Conservation (phyloP, 306 rosid genomes). For the Crotalaria pallida region DNA sequence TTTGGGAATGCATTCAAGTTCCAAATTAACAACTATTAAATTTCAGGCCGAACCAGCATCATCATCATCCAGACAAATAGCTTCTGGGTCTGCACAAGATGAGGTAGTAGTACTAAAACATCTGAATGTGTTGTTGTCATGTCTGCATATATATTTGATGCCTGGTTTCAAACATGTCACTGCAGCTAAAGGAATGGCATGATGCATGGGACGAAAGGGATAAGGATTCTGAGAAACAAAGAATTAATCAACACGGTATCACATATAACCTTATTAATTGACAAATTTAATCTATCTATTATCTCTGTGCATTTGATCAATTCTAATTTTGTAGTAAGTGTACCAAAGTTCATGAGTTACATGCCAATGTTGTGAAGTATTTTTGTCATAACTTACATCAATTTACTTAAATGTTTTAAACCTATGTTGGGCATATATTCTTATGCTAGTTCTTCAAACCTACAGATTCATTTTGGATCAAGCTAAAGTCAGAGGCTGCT, state of each 20-base stretch:
- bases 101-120: slow-evolving; percentile 40
- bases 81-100: slow-evolving; percentile 46
- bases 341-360: neutral
- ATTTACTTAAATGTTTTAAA: neutral
- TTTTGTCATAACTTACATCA: neutral
- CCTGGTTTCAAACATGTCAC: slow-evolving; percentile 16
- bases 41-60: slow-evolving; percentile 63
- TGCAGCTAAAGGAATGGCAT: slow-evolving; percentile 79
- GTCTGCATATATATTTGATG: neutral
- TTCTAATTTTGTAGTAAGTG: neutral
- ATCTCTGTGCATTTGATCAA: neutral
- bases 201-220: slow-evolving; percentile 81
- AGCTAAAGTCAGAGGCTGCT: slow-evolving; percentile 66
- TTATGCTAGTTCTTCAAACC: slow-evolving; percentile 31
- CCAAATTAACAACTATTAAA: neutral
- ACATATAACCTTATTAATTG: neutral
- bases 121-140: neutral
- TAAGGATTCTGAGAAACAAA: slow-evolving; percentile 40
- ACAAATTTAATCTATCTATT: neutral
- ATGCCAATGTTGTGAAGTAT: neutral
- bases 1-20: neutral
- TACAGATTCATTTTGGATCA: slow-evolving; percentile 81
- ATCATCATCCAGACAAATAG: slow-evolving; percentile 43
- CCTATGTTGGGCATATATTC: neutral
- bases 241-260: slow-evolving; percentile 46